A percentile compares a stretch with the other conserved stretches of the same genome.
phyloP scores from a whole-genome alignment of 2,329 filamentous ascomycete species.

The Leptographium wingfieldii region DNA sequence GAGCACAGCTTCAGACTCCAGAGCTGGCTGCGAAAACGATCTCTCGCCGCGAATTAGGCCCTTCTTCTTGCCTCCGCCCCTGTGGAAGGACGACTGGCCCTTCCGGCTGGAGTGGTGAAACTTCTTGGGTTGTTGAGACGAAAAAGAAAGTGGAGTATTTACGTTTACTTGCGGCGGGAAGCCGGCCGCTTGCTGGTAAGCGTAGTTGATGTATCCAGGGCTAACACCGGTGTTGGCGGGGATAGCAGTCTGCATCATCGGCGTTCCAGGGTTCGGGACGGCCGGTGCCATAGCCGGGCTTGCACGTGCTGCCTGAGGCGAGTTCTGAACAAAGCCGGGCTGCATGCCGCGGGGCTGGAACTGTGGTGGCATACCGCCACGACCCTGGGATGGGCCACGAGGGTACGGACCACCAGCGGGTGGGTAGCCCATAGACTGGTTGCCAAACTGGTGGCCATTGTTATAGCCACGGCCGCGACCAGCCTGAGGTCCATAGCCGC shows the following conservation, averaged over 20 bases:
- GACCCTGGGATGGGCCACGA: constrained; percentile 32
- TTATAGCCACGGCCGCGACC: constrained; percentile 37
- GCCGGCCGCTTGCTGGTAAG: constrained; percentile 5
- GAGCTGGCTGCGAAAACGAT: constrained; percentile 25
- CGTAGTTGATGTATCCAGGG: constrained; percentile 26
- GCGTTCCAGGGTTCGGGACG: constrained; percentile 46
- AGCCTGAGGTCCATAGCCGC: constrained; percentile 35
- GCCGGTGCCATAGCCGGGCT: constrained; percentile 55
- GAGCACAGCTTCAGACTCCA: constrained; percentile 21
- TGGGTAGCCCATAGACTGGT: constrained; percentile 30
- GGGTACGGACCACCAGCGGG: constrained; percentile 23
- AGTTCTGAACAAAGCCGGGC: constrained; percentile 34
- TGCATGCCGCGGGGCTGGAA: constrained; percentile 33
- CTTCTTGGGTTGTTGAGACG: background rate
- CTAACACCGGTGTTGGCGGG: constrained; percentile 37
- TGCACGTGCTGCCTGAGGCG: constrained; percentile 49
- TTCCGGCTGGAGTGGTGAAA: constrained; percentile 18
- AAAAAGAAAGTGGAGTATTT: constrained; percentile 8
- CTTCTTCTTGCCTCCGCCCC: constrained; percentile 28
- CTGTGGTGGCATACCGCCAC: constrained; percentile 32
- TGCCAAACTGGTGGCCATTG: constrained; percentile 32
- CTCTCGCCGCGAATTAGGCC: constrained; percentile 33
- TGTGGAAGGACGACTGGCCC: constrained; percentile 23
- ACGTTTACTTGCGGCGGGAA: constrained; percentile 11
- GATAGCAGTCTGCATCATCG: constrained; percentile 55